Conservation (phyloP, 768 basidiomycete genomes). For the Gautieria morchelliformis region DNA sequence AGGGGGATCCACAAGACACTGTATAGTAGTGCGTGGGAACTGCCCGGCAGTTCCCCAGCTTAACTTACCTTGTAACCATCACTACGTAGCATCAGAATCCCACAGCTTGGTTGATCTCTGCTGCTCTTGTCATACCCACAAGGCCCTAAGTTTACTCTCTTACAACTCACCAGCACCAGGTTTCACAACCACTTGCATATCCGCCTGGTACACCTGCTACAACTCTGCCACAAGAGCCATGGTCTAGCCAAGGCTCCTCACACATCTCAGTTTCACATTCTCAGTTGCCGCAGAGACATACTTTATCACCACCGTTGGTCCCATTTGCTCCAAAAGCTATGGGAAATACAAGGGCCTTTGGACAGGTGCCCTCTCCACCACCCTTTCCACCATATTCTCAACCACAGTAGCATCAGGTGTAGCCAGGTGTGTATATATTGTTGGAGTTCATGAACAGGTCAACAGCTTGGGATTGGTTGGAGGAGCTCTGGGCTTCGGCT, state of each 20-base stretch:
- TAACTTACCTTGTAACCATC: too few species aligned
- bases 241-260: background rate
- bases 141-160: too few species aligned
- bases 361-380: background rate
- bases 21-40: too few species aligned
- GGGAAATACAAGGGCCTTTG: background rate
- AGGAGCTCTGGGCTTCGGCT: constrained; percentile 61
- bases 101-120: too few species aligned
- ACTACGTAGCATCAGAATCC: too few species aligned
- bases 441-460: constrained; percentile 48
- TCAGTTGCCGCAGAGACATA: constrained; percentile 1
- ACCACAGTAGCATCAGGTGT: constrained; percentile 30
- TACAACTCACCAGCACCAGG: constrained; percentile 5
- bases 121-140: too few species aligned
- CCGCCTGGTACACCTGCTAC: background rate
- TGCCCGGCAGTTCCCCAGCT: too few species aligned
- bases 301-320: constrained; percentile 1
- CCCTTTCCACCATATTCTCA: background rate
- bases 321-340: background rate
- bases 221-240: background rate
- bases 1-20: too few species aligned
- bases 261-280: background rate
- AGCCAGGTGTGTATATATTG: constrained; percentile 51
- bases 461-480: constrained; percentile 53
- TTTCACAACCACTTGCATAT: background rate